Evolutionary conservation across 106 monocot genomes (phyloP).

Genomic region (Allium cepa): DNA sequence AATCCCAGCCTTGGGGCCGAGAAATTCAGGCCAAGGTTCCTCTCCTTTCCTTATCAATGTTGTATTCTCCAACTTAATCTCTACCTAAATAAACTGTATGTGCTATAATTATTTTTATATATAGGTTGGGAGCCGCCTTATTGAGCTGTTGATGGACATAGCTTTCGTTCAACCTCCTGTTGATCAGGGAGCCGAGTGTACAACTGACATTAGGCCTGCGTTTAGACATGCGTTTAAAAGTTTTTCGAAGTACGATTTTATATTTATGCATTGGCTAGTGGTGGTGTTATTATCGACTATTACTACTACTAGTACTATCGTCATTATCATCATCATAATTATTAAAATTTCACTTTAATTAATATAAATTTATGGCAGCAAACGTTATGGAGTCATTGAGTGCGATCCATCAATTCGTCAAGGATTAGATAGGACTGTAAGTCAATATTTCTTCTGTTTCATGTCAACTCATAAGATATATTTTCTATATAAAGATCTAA

Average conservation of each 20-base stretch:
- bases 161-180: conserved; percentile 90
- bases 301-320: too few species aligned
- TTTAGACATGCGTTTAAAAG: conserved; percentile 56
- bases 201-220: conserved; percentile 88
- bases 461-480: conserved; percentile 30
- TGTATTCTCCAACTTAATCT: too few species aligned
- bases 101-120: neutral
- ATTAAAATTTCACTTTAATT: too few species aligned
- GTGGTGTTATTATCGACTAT: too few species aligned
- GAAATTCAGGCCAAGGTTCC: conserved; percentile 75
- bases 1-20: conserved; percentile 67
- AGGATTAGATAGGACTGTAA: conserved; percentile 95
- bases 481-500: conserved; percentile 41
- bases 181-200: conserved; percentile 60
- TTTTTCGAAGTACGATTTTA: conserved; percentile 35
- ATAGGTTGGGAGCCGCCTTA: conserved; percentile 92
- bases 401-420: conserved; percentile 89
- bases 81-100: too few species aligned
- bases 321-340: too few species aligned
- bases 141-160: conserved; percentile 78
- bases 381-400: conserved; percentile 88
- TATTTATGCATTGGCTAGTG: neutral
- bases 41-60: too few species aligned
- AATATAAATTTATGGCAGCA: too few species aligned
- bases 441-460: conserved; percentile 12